Evolutionary conservation across 495 filamentous ascomycete species (phyloP).

Genomic region (Talaromyces adpressus): DNA sequence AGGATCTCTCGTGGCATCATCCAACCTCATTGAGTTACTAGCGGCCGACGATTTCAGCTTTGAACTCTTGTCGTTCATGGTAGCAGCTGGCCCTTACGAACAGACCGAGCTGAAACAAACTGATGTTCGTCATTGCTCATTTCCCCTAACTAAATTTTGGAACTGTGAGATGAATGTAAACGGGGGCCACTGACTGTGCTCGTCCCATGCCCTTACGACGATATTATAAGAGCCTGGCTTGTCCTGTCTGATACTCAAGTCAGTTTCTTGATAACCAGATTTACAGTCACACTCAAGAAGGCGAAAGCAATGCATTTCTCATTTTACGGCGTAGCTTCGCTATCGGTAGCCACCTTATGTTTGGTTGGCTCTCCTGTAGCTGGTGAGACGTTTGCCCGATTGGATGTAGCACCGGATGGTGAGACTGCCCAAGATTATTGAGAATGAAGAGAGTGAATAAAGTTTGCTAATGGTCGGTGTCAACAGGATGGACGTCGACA

Average conservation of each 20-base stretch:
- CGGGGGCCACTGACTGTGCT: background rate
- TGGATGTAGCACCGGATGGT: background rate
- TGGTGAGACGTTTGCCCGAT: background rate
- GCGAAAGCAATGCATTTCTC: background rate
- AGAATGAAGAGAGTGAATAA: background rate
- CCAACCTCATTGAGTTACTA: background rate
- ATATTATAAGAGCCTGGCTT: background rate
- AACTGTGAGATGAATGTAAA: background rate
- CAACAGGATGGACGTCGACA: background rate
- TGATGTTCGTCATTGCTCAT: background rate
- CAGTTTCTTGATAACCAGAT: background rate
- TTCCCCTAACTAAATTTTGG: background rate
- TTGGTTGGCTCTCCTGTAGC: background rate
- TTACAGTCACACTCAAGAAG: background rate
- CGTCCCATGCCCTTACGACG: background rate
- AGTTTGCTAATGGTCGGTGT: background rate
- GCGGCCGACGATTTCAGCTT: background rate
- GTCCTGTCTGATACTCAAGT: background rate
- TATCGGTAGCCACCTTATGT: slow-evolving; percentile 1
- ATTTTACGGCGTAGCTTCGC: background rate
- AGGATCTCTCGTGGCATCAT: background rate
- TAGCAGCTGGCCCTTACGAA: background rate
- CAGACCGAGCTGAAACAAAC: background rate
- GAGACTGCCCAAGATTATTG: background rate
- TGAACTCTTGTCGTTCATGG: background rate